Conservation (phyloP, 495 filamentous ascomycete species). For the Penicillium goetzii region DNA sequence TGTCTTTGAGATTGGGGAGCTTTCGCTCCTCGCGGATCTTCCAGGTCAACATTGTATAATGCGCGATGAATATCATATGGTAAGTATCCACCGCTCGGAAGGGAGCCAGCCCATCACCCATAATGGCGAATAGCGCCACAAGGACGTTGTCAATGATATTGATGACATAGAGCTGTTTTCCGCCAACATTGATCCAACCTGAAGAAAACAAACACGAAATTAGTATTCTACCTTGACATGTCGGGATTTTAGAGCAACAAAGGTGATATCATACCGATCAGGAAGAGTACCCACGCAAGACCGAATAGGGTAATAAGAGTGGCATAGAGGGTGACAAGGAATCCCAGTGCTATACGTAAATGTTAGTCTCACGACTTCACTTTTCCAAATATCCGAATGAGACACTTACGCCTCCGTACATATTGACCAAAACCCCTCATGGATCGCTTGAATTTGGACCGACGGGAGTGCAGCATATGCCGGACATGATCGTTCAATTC, state of each 20-base stretch:
- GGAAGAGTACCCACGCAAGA: constrained; percentile 79
- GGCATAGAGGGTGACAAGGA: constrained; percentile 78
- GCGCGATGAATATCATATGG: constrained; percentile 74
- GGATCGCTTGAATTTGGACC: constrained; percentile 72
- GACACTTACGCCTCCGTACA: constrained; percentile 60
- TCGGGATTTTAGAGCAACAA: neutral
- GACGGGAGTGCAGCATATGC: constrained; percentile 78
- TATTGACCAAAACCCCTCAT: constrained; percentile 80
- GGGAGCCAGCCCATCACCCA: constrained; percentile 76
- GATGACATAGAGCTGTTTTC: constrained; percentile 67
- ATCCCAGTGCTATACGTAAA: constrained; percentile 60
- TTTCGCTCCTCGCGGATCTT: constrained; percentile 63
- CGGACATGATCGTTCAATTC: constrained; percentile 80
- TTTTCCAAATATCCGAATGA: neutral
- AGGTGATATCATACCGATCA: constrained; percentile 59
- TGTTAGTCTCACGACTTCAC: neutral
- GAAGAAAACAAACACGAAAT: neutral
- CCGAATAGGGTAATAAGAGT: constrained; percentile 79
- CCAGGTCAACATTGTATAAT: constrained; percentile 72
- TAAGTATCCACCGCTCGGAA: constrained; percentile 80
- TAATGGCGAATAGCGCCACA: constrained; percentile 75
- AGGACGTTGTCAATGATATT: constrained; percentile 78
- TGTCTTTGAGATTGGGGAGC: constrained; percentile 66
- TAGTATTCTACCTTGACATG: neutral
- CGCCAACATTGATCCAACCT: constrained; percentile 82